Evolutionary conservation across 2,329 filamentous ascomycete species (phyloP).

Genomic region (Falciphora oryzae): DNA sequence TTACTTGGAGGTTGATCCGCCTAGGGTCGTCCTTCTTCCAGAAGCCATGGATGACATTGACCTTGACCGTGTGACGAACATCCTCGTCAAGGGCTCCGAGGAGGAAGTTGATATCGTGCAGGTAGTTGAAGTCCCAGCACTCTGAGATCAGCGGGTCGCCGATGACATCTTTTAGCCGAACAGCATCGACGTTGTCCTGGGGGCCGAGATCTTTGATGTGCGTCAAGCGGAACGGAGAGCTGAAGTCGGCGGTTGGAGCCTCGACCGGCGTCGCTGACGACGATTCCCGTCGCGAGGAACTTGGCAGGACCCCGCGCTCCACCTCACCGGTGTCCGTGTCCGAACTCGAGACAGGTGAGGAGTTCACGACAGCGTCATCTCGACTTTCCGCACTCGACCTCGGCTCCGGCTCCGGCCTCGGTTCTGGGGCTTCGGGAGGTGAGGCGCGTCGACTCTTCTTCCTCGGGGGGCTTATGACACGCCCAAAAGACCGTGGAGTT

Average conservation of each 20-base stretch:
- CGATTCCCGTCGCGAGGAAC: neutral
- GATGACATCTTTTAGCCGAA: constrained; percentile 62
- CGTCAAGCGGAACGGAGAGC: constrained; percentile 68
- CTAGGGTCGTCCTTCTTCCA: constrained; percentile 62
- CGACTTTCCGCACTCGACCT: neutral
- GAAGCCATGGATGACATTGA: constrained; percentile 56
- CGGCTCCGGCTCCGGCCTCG: no score
- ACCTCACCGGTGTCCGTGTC: neutral
- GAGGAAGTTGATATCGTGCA: constrained; percentile 55
- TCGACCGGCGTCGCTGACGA: neutral
- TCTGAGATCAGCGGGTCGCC: constrained; percentile 68
- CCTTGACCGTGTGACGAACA: constrained; percentile 39
- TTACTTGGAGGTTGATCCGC: constrained; percentile 51
- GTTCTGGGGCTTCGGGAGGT: neutral
- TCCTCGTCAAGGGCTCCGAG: constrained; percentile 49
- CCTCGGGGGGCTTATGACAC: constrained; percentile 7
- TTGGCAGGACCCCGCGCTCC: neutral
- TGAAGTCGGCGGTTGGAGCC: constrained; percentile 21
- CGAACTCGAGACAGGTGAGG: neutral
- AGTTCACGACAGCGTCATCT: neutral
- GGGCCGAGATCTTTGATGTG: constrained; percentile 58
- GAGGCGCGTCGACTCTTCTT: neutral
- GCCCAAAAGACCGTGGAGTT: constrained; percentile 1
- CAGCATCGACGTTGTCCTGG: constrained; percentile 56
- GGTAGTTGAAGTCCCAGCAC: constrained; percentile 65